Percentiles rank a stretch among this genome's conserved stretches.
These are phyloP conservation scores for Tulasnella sp. DNA, from an alignment of 768 basidiomycete genomes.

Conservation along the genomic window DNA sequence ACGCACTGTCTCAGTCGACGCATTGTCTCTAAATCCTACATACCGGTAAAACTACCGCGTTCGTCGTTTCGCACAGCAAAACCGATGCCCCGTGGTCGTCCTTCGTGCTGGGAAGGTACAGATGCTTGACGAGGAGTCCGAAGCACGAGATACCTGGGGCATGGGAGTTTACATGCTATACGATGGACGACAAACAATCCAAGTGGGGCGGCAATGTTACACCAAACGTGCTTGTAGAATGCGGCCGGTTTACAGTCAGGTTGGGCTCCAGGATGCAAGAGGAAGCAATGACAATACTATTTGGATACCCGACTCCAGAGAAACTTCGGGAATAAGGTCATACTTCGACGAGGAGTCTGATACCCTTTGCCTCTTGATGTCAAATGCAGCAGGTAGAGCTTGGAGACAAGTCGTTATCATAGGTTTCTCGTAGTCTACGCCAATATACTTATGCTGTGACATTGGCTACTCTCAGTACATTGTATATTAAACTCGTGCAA, in stretches of 20 bases:
- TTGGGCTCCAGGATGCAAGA: background rate
- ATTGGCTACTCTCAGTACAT: no score
- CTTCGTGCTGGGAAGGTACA: background rate
- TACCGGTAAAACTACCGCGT: background rate
- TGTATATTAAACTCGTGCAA: no score
- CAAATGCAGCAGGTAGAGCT: background rate
- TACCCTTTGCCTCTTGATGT: background rate
- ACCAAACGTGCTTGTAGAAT: background rate
- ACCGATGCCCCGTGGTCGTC: background rate
- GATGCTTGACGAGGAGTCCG: background rate
- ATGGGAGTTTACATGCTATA: background rate
- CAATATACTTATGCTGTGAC: background rate
- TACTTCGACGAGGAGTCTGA: background rate
- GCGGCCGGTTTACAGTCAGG: background rate
- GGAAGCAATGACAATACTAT: background rate
- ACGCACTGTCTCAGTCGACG: background rate
- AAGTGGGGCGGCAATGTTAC: background rate
- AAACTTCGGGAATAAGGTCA: background rate
- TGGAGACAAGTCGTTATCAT: background rate
- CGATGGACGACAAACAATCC: background rate
- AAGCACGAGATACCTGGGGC: background rate
- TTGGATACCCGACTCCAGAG: background rate
- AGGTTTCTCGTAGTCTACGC: background rate
- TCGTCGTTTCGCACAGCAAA: background rate
- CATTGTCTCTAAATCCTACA: background rate